These are phyloP conservation scores for Edaphochlamys debaryana DNA, from an alignment of 139 green algal species.

Conservation along the genomic window DNA sequence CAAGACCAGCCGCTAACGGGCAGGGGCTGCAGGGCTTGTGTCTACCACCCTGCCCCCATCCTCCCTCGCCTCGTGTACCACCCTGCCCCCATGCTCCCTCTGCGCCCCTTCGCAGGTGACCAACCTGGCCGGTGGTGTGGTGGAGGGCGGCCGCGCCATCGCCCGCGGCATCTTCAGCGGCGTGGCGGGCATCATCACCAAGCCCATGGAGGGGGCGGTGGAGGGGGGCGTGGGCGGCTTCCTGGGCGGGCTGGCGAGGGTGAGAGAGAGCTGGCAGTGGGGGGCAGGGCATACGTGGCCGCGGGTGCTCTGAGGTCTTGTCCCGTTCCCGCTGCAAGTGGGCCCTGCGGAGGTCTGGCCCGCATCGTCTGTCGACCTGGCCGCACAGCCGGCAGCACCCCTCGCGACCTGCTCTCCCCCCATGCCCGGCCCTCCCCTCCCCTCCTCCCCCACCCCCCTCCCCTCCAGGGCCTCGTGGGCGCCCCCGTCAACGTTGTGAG, in stretches of 20 bases:
- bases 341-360: too few species aligned
- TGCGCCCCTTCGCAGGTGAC: constrained; percentile 18
- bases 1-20: too few species aligned
- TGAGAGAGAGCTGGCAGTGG: constrained; percentile 34
- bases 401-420: too few species aligned
- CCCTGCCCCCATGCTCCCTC: neutral
- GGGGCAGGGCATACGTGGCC: neutral
- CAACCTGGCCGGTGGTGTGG: constrained; percentile 74
- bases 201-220: constrained; percentile 85
- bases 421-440: too few species aligned
- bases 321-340: too few species aligned
- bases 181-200: constrained; percentile 83
- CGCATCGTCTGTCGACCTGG: too few species aligned
- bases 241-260: constrained; percentile 56
- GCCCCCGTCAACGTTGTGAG: constrained; percentile 79
- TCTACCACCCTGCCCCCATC: neutral
- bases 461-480: constrained; percentile 79
- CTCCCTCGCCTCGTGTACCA: neutral
- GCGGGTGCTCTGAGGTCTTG: too few species aligned
- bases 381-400: too few species aligned
- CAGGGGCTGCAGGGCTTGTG: neutral
- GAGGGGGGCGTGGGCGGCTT: constrained; percentile 77
- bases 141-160: constrained; percentile 80
- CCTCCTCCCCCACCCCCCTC: too few species aligned
- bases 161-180: constrained; percentile 76